phyloP scores from a whole-genome alignment of 2,329 filamentous ascomycete species.

The Epicoccum sorghinum region DNA sequence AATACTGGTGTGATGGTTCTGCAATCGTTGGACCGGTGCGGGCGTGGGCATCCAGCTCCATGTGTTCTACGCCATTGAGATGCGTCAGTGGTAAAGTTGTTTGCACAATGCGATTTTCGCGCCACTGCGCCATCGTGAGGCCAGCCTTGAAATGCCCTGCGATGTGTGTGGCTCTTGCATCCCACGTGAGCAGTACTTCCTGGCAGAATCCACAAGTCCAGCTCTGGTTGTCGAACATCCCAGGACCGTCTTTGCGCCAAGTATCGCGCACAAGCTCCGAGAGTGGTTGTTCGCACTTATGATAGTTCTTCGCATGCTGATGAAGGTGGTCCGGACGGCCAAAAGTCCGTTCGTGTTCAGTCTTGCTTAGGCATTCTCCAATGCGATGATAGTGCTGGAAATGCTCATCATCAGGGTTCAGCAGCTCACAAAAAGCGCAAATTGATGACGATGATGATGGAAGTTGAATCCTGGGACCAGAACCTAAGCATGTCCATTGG shows the following conservation, averaged over 20 bases:
- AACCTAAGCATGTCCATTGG: constrained; percentile 44
- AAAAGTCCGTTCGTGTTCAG: constrained; percentile 38
- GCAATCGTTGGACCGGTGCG: constrained; percentile 3
- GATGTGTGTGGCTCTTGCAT: constrained; percentile 40
- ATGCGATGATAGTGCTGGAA: constrained; percentile 37
- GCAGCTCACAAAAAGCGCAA: constrained; percentile 40
- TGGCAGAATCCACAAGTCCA: constrained; percentile 44
- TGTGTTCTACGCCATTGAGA: not conserved
- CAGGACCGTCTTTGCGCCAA: constrained; percentile 34
- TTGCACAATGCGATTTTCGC: not conserved
- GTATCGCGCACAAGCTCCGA: constrained; percentile 32
- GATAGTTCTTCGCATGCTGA: constrained; percentile 44
- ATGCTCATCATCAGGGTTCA: constrained; percentile 39
- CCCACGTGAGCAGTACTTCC: constrained; percentile 33
- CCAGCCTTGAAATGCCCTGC: constrained; percentile 43
- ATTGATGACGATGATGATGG: constrained; percentile 16
- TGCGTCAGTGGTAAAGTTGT: not conserved
- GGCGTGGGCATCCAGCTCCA: not conserved
- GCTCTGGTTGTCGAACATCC: constrained; percentile 17
- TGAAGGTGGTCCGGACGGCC: constrained; percentile 42
- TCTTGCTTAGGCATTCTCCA: constrained; percentile 36
- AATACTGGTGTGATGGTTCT: not conserved
- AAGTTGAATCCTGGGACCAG: constrained; percentile 29
- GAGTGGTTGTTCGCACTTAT: constrained; percentile 25
- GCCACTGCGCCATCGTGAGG: constrained; percentile 38